phyloP scores from a whole-genome alignment of 176 grass and related monocot species.

The Coix lacrymajobi region DNA sequence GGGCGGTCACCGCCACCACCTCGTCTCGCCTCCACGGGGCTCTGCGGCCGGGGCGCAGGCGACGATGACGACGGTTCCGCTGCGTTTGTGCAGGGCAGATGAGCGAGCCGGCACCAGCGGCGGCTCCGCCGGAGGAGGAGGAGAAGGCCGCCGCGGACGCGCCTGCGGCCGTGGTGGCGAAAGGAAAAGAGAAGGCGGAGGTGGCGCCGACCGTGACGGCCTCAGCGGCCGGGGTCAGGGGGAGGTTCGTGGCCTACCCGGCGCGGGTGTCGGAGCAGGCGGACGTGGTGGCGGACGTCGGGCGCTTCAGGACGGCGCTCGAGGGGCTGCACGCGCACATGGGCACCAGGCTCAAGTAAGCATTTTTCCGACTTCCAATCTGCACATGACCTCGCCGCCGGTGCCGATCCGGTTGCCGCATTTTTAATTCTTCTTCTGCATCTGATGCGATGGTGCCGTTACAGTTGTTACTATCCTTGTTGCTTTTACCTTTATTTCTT shows the following conservation, averaged over 20 bases:
- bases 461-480: neutral
- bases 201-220: neutral
- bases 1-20: neutral
- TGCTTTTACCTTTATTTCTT: conserved; percentile 11
- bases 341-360: conserved; percentile 52
- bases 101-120: neutral
- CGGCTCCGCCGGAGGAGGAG: neutral
- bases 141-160: neutral
- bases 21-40: neutral
- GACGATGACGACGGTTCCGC: conserved; percentile 31
- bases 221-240: neutral
- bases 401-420: conserved; percentile 14
- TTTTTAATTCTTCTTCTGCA: conserved; percentile 5
- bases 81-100: conserved; percentile 47
- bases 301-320: conserved; percentile 40
- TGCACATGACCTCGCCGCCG: neutral
- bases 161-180: neutral
- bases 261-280: conserved; percentile 26
- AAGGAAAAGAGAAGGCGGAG: conserved; percentile 39
- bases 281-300: conserved; percentile 34
- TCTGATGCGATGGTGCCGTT: conserved; percentile 5
- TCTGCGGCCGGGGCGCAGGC: neutral
- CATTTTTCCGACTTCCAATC: neutral
- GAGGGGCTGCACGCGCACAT: conserved; percentile 51
- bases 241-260: conserved; percentile 36